A percentile compares a stretch with the other conserved stretches of the same genome.
phyloP scores from a whole-genome alignment of 2,329 filamentous ascomycete genomes.

The Leptographium procerum region DNA sequence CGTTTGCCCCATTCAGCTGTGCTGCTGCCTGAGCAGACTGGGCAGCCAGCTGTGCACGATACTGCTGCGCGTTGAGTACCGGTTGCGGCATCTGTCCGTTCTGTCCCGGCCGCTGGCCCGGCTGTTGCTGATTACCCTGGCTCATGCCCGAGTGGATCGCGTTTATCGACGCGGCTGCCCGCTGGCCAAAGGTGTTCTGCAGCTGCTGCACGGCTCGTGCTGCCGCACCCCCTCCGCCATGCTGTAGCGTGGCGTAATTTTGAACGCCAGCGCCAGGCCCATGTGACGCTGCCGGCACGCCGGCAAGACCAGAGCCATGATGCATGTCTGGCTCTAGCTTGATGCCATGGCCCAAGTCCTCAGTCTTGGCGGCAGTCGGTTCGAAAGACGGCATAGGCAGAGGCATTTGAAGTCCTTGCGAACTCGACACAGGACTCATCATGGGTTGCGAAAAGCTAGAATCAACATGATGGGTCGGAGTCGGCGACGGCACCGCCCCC shows the following conservation, averaged over 20 bases:
- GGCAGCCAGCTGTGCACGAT: constrained; percentile 22
- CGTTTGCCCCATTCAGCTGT: constrained; percentile 30
- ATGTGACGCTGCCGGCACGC: not conserved
- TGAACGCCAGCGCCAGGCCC: constrained; percentile 15
- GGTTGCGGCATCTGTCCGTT: constrained; percentile 8
- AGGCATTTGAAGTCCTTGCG: constrained; percentile 18
- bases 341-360: constrained; percentile 13
- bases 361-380: not conserved
- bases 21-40: constrained; percentile 22
- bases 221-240: constrained; percentile 28
- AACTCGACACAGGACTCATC: constrained; percentile 22
- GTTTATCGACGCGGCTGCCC: constrained; percentile 55
- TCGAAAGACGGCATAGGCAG: constrained; percentile 16
- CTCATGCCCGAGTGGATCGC: constrained; percentile 40
- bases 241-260: constrained; percentile 19
- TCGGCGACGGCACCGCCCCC: constrained; percentile 14
- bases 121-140: constrained; percentile 12
- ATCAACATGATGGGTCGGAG: constrained; percentile 2
- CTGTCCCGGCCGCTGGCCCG: constrained; percentile 12
- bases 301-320: not conserved
- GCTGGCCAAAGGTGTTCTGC: constrained; percentile 47
- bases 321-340: constrained; percentile 11
- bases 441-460: constrained; percentile 22
- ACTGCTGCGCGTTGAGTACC: constrained; percentile 19
- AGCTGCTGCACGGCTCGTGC: constrained; percentile 46